Percentiles rank a stretch among this genome's conserved stretches.
phyloP scores from a whole-genome alignment of 208 protist species.

The Acanthamoeba royreba region DNA sequence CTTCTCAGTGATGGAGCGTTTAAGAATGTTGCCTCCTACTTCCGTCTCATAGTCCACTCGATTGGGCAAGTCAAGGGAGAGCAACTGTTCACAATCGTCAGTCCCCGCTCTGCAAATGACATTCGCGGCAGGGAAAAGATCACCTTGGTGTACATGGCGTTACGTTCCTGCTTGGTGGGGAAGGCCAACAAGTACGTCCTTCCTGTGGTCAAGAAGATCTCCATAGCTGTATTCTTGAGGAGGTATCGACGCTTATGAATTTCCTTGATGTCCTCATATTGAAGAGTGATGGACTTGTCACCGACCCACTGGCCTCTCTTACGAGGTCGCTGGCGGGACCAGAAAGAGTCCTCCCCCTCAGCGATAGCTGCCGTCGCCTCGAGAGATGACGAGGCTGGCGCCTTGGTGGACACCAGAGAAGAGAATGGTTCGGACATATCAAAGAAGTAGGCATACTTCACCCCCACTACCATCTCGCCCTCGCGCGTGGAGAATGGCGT shows the following conservation, averaged over 20 bases:
- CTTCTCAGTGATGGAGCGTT: conserved; percentile 67
- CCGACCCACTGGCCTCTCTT: not conserved
- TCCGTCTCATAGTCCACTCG: conserved; percentile 69
- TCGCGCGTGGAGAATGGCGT: conserved; percentile 21
- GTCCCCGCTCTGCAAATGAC: not conserved
- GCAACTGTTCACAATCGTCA: not conserved
- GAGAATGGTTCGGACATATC: conserved; percentile 13
- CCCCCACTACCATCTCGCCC: not conserved
- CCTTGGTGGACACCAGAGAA: not conserved
- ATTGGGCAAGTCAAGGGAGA: conserved; percentile 67
- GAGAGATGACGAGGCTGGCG: not conserved
- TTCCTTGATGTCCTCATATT: conserved; percentile 15
- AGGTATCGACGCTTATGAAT: too few relatives aligned
- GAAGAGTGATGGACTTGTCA: not conserved
- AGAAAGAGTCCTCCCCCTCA: not conserved
- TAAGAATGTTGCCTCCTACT: not conserved
- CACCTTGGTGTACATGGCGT: conserved; percentile 53
- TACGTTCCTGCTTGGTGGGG: conserved; percentile 4
- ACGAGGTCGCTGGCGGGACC: not conserved
- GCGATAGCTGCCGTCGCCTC: not conserved
- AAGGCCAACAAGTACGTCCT: conserved; percentile 73
- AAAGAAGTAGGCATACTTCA: not conserved
- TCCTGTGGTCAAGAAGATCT: too few relatives aligned
- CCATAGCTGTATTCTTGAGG: too few relatives aligned
- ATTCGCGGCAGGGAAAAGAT: too few relatives aligned